Evolutionary conservation across 768 basidiomycete species (phyloP).

Genomic region (Tephrocybe sp.): DNA sequence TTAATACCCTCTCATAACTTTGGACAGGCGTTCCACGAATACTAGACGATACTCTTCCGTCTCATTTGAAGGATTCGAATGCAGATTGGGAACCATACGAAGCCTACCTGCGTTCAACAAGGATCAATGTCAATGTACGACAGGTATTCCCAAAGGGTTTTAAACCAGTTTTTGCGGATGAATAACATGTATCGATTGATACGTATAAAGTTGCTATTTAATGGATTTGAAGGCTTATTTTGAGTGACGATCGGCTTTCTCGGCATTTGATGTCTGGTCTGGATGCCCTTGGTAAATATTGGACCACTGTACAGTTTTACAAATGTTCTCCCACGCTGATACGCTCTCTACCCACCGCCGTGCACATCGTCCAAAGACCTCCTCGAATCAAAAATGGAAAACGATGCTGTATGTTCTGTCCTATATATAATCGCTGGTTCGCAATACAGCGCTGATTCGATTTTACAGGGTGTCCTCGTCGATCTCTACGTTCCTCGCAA

Average conservation of each 20-base stretch:
- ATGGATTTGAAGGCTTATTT: no score
- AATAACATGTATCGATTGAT: not conserved
- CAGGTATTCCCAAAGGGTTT: conserved; percentile 84
- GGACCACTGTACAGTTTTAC: conserved; percentile 38
- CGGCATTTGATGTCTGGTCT: conserved; percentile 5
- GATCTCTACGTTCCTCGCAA: conserved; percentile 99
- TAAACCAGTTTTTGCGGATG: conserved; percentile 22
- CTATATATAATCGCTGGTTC: not conserved
- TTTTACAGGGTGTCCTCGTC: conserved; percentile 85
- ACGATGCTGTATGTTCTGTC: conserved; percentile 69
- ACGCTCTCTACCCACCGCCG: conserved; percentile 19
- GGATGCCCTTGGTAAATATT: not conserved
- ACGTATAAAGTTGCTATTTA: no score
- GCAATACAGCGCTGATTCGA: not conserved
- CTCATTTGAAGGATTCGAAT: conserved; percentile 42
- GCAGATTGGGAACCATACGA: conserved; percentile 60
- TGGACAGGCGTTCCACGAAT: conserved; percentile 79
- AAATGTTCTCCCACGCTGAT: conserved; percentile 33
- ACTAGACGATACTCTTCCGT: conserved; percentile 75
- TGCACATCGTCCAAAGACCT: conserved; percentile 20
- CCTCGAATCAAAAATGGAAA: conserved; percentile 66
- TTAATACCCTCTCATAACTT: not conserved
- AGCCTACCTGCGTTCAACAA: conserved; percentile 60
- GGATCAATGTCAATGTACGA: conserved; percentile 91
- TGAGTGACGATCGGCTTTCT: no score